A percentile compares a stretch with the other conserved stretches of the same genome.
These are phyloP conservation scores for Wickerhamiella infanticola DNA, from an alignment of 1,139 yeast genomes.

Conservation along the genomic window DNA sequence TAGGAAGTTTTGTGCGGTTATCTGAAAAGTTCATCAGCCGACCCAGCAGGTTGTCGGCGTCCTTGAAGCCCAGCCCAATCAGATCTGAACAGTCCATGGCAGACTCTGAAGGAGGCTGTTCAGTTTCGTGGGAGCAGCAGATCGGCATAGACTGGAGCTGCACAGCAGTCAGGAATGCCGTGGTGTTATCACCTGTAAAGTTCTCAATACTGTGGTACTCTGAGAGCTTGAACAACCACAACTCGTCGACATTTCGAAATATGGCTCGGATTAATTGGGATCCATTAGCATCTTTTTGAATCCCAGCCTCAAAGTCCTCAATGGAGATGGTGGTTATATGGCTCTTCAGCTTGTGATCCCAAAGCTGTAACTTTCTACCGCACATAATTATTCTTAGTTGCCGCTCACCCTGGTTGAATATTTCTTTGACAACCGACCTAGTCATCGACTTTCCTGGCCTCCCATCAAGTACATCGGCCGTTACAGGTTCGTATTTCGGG, in stretches of 20 bases:
- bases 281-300: background rate
- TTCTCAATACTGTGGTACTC: constrained; percentile 2
- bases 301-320: background rate
- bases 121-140: background rate
- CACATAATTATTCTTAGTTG: constrained; percentile 2
- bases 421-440: constrained; percentile 6
- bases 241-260: constrained; percentile 4
- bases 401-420: constrained; percentile 1
- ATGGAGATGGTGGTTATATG: constrained; percentile 1
- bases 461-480: constrained; percentile 2
- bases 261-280: background rate
- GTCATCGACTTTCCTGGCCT: background rate
- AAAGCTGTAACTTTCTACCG: constrained; percentile 2
- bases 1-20: background rate
- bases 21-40: background rate
- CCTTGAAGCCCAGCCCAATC: background rate
- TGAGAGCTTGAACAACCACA: constrained; percentile 1
- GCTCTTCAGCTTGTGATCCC: constrained; percentile 6
- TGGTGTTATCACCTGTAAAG: background rate
- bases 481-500: background rate
- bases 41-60: background rate
- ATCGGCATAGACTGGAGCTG: background rate
- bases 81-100: background rate
- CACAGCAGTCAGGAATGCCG: background rate
- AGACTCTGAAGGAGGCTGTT: background rate